phyloP scores from a whole-genome alignment of 306 rosid genomes.

The Hylodesmum podocarpum region DNA sequence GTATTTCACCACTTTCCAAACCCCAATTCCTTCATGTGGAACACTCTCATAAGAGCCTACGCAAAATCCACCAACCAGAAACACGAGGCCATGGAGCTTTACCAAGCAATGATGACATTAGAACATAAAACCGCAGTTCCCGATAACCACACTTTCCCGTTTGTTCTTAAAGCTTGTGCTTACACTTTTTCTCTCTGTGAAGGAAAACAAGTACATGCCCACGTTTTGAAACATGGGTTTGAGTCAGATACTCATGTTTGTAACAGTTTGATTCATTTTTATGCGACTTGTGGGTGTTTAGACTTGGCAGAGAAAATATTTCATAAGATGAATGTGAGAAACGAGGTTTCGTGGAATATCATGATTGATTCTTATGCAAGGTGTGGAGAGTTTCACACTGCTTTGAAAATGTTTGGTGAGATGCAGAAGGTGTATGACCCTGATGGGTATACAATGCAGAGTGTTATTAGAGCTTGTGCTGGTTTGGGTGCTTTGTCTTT shows the following conservation, averaged over 20 bases:
- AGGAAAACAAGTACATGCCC: constrained; percentile 74
- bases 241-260: constrained; percentile 51
- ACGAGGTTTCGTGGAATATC: constrained; percentile 75
- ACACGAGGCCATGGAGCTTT: constrained; percentile 45
- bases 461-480: constrained; percentile 69
- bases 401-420: constrained; percentile 52
- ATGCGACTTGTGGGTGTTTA: constrained; percentile 63
- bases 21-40: constrained; percentile 86
- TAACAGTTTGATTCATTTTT: constrained; percentile 81
- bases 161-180: constrained; percentile 77
- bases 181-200: constrained; percentile 55
- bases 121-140: constrained; percentile 45
- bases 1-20: constrained; percentile 45
- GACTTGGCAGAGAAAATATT: constrained; percentile 61
- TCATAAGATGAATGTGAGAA: constrained; percentile 51
- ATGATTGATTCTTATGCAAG: constrained; percentile 64
- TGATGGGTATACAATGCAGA: constrained; percentile 80
- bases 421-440: constrained; percentile 65
- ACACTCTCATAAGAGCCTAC: constrained; percentile 70
- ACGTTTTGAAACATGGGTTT: constrained; percentile 61
- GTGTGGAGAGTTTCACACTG: constrained; percentile 52
- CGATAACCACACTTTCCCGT: constrained; percentile 68
- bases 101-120: constrained; percentile 42
- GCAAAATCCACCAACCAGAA: constrained; percentile 50
- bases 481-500: constrained; percentile 66